Conservation (phyloP, 2,329 filamentous ascomycete species). For the Aspergillus bombycis region DNA sequence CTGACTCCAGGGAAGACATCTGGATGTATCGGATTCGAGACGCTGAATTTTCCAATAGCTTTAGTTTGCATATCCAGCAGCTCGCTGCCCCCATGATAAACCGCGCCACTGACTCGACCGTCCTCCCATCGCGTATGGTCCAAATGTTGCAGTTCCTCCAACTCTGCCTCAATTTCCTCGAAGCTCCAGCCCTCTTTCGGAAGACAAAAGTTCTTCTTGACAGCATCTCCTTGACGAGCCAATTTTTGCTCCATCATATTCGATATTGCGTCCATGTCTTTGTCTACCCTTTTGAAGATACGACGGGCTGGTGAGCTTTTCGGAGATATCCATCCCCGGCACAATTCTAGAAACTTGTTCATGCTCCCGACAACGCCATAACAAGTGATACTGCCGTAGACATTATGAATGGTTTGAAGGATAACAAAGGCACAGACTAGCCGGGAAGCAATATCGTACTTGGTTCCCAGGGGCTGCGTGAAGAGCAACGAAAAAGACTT, state of each 20-base stretch:
- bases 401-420: background rate
- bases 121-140: conserved; percentile 98
- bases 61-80: conserved; percentile 84
- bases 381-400: background rate
- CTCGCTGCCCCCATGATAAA: conserved; percentile 89
- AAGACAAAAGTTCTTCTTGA: conserved; percentile 44
- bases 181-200: conserved; percentile 82
- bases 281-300: conserved; percentile 33
- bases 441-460: background rate
- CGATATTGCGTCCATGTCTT: background rate
- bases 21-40: conserved; percentile 94
- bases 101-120: conserved; percentile 88
- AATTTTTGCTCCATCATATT: background rate
- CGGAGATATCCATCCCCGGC: background rate
- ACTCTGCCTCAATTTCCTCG: conserved; percentile 77
- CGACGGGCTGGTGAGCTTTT: background rate
- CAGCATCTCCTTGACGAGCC: background rate
- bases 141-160: conserved; percentile 78
- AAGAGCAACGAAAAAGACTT: background rate
- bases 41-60: conserved; percentile 91
- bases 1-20: conserved; percentile 97
- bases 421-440: background rate
- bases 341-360: background rate
- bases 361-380: background rate
- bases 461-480: background rate